These are phyloP conservation scores for Penicillium mononematosum DNA, from an alignment of 495 filamentous ascomycete genomes.

Conservation along the genomic window DNA sequence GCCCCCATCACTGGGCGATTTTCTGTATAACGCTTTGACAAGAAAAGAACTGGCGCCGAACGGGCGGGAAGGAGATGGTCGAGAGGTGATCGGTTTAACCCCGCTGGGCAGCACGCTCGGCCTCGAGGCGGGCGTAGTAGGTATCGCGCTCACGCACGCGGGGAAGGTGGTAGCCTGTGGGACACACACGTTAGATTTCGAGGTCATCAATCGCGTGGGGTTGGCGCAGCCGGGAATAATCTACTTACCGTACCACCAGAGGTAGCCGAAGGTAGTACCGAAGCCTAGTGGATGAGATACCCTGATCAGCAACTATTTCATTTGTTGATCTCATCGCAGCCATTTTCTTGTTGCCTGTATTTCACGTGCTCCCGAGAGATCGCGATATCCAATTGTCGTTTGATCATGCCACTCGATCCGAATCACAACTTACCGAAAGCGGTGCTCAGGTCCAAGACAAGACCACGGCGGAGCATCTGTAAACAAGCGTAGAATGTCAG, in stretches of 20 bases:
- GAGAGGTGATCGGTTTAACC: conserved; percentile 30
- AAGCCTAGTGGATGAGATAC: conserved; percentile 48
- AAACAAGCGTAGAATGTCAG: conserved; percentile 7
- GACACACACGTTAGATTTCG: background rate
- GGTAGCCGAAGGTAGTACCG: conserved; percentile 68
- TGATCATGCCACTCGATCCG: conserved; percentile 24
- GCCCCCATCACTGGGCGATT: conserved; percentile 10
- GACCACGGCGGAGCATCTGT: conserved; percentile 69
- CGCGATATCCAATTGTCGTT: conserved; percentile 12
- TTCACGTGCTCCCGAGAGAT: background rate
- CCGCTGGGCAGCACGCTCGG: conserved; percentile 54
- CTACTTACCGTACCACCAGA: conserved; percentile 79
- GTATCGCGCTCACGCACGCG: conserved; percentile 69
- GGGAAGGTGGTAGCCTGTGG: conserved; percentile 73
- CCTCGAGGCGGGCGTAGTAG: conserved; percentile 76
- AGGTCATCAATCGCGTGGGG: background rate
- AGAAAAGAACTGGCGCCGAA: conserved; percentile 24
- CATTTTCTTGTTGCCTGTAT: background rate
- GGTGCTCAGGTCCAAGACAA: conserved; percentile 77
- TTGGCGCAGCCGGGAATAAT: conserved; percentile 4
- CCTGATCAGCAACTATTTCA: conserved; percentile 12
- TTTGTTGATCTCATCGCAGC: background rate
- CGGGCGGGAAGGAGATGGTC: conserved; percentile 19
- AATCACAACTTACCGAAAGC: conserved; percentile 61
- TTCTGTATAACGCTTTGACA: conserved; percentile 17